A percentile compares a stretch with the other conserved stretches of the same genome.
Evolutionary conservation across 345 rosid genomes (phyloP).

Genomic region (Noccaea bulbosa): DNA sequence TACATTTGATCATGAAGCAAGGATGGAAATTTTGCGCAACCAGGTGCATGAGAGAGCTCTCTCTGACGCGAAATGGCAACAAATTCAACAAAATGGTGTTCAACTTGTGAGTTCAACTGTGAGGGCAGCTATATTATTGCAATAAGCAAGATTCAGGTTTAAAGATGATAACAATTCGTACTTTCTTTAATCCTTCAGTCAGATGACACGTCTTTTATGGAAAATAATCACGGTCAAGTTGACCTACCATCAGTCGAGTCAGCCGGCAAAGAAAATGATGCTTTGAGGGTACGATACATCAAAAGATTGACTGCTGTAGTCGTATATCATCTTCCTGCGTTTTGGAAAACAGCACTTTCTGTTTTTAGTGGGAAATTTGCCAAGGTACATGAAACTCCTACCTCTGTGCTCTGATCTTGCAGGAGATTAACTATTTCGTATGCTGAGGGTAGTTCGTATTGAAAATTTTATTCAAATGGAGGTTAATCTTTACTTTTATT

Average conservation of each 20-base stretch:
- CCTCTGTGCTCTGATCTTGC: neutral
- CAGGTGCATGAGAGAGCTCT: slow-evolving; percentile 76
- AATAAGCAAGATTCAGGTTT: slow-evolving; percentile 17
- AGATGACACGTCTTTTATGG: slow-evolving; percentile 52
- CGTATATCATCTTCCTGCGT: slow-evolving; percentile 81
- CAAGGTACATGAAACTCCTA: slow-evolving; percentile 56
- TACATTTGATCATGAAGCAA: slow-evolving; percentile 84
- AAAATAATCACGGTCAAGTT: slow-evolving; percentile 47
- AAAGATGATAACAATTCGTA: slow-evolving; percentile 10
- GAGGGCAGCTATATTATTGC: slow-evolving; percentile 8
- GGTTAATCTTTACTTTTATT: neutral
- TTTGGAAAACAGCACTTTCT: slow-evolving; percentile 92
- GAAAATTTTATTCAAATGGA: slow-evolving; percentile 2
- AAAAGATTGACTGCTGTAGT: slow-evolving; percentile 81
- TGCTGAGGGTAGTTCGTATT: slow-evolving; percentile 3
- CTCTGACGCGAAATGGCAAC: slow-evolving; percentile 88
- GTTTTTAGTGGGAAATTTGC: slow-evolving; percentile 95
- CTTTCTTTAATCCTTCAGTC: slow-evolving; percentile 52
- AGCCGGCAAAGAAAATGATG: slow-evolving; percentile 77
- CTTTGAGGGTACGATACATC: slow-evolving; percentile 79
- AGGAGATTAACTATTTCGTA: slow-evolving; percentile 2
- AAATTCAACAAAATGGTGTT: slow-evolving; percentile 71
- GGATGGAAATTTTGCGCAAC: slow-evolving; percentile 72
- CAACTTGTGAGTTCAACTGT: slow-evolving; percentile 57
- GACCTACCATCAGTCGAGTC: slow-evolving; percentile 61